These are phyloP conservation scores for Scutellaria baicalensis DNA, from an alignment of 257 asterid genomes.

Conservation along the genomic window DNA sequence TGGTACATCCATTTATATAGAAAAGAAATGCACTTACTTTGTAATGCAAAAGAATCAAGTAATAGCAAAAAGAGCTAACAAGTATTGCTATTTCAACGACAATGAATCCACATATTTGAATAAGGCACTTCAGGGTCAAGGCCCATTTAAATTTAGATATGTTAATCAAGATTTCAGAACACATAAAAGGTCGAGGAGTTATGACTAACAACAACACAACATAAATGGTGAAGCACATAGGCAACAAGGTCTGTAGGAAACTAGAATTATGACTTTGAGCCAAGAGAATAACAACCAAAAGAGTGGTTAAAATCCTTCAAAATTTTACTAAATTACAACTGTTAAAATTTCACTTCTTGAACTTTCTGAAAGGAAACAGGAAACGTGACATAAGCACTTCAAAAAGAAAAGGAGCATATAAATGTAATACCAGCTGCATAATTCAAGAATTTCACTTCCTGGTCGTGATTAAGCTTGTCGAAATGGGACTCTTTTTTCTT, in stretches of 20 bases:
- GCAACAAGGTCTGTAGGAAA: not conserved
- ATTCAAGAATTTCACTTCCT: constrained; percentile 61
- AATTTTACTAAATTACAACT: not conserved
- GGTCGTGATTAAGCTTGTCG: constrained; percentile 59
- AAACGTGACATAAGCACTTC: not conserved
- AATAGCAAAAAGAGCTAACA: not conserved
- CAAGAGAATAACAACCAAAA: not conserved
- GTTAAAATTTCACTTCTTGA: not conserved
- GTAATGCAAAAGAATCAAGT: not conserved
- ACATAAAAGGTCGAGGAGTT: not conserved
- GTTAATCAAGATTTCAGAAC: not conserved
- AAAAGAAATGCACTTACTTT: not conserved
- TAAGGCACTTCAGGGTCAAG: not conserved
- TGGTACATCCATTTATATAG: not conserved
- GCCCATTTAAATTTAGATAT: not conserved
- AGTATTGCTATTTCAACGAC: not conserved
- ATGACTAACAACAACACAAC: not conserved
- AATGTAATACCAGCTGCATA: constrained; percentile 45
- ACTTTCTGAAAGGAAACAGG: not conserved
- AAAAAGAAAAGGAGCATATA: not conserved
- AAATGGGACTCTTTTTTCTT: constrained; percentile 46
- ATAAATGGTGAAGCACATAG: not conserved
- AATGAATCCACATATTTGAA: not conserved
- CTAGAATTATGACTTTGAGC: not conserved
- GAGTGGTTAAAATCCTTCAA: not conserved